These are phyloP conservation scores for Peronospora destructor DNA, from an alignment of 352 stramenopile genomes.

Conservation along the genomic window DNA sequence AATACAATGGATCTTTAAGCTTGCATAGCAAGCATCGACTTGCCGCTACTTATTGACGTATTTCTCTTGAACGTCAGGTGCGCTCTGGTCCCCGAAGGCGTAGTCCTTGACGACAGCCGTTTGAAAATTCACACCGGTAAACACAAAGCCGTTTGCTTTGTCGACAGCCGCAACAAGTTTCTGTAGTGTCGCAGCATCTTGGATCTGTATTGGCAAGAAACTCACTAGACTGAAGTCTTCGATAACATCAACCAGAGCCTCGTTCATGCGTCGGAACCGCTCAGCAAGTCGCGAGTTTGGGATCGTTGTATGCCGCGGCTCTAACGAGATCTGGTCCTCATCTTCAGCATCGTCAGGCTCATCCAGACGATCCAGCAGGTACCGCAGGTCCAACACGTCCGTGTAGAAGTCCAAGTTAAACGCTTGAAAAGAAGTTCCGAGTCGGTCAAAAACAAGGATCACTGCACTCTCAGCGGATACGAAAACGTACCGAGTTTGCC, in stretches of 20 bases:
- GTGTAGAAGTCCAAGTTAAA: conserved; percentile 88
- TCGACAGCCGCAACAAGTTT: conserved; percentile 68
- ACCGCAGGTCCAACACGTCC: conserved; percentile 78
- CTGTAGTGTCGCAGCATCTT: conserved; percentile 60
- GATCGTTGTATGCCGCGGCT: conserved; percentile 22
- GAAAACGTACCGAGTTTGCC: conserved; percentile 55
- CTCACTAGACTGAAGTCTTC: conserved; percentile 85
- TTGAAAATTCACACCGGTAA: conserved; percentile 73
- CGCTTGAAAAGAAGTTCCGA: conserved; percentile 21
- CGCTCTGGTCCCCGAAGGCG: conserved; percentile 53
- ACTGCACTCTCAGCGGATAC: background rate
- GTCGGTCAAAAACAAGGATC: background rate
- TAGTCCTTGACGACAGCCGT: conserved; percentile 68
- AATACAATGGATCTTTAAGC: conserved; percentile 33
- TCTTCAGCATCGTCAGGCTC: conserved; percentile 49
- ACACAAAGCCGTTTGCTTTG: conserved; percentile 82
- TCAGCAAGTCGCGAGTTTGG: conserved; percentile 28
- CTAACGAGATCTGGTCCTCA: conserved; percentile 33
- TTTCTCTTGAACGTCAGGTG: conserved; percentile 58
- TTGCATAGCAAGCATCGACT: background rate
- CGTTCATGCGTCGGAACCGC: conserved; percentile 79
- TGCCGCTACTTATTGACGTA: conserved; percentile 43
- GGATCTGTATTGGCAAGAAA: conserved; percentile 75
- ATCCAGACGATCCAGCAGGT: conserved; percentile 73
- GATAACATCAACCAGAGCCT: conserved; percentile 77